Evolutionary conservation across 257 asterid species (phyloP), one percentile per base, ranked within the genome.

Genomic region (Salvia hispanica): DNA sequence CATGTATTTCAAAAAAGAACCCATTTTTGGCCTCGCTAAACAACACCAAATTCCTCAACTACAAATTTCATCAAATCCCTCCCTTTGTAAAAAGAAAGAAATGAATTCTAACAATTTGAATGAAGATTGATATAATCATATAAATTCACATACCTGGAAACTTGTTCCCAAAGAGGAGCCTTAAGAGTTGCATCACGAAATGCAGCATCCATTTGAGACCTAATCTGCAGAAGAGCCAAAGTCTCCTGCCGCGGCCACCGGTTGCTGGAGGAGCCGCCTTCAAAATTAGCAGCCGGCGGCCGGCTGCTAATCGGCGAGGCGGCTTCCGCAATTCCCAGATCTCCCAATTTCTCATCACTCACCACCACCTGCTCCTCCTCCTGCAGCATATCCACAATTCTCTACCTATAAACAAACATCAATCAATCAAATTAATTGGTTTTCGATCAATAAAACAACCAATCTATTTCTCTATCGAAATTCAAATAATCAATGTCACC

Each of bases 171-270:
- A 0, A 79, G 76, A 18, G 84, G 84, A 5, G 57, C 81, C 51
- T 79, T 79, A 54, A 74, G 81, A 14, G 79, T 72, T 66, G 84
- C 77, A 14, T 79, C 84, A 36, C 81, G 78, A 57, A 79, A 79
- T 44, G 67, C 79, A 7, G 74, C 40, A 66, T 79, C 84, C 84
- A 79, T 79, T 15, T 79, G 81, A 21, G 81, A 79, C 76, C 81
- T 66, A 70, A 79, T 69, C 64, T 66, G 71, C 3, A 79, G 45
- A 34, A 79, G 69, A 3, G 81, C 81, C 77, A 79, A 64, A 0
- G 84, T 79, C 72, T 79, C 84, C 63, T 79, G 81, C 31, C 81
- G 64, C 16, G 84, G 84, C 84, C 84, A 79, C 70, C 81, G 67
- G 62, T 72, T 79, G 12, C 79, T 78, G 13, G 79, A 58, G 25